Base-by-base conservation (phyloP, 192 early-diverging fungal species). In the Lobulomyces angularis region DNA sequence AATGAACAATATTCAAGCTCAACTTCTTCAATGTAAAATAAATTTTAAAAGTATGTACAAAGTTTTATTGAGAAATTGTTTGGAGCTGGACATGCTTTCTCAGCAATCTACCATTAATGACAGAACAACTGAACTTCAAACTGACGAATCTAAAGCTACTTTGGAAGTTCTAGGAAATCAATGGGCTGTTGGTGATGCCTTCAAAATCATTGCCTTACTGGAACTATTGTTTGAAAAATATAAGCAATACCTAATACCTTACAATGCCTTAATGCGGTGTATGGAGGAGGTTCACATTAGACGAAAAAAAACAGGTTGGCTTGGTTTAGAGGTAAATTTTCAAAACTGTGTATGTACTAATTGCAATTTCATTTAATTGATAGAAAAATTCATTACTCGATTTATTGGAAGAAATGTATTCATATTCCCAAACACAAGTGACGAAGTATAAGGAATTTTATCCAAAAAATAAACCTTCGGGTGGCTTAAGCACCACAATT, bases 371-470 rank as follows among this genome's bases (percentile, higher is more conserved):
- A 2, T 6, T 5, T 22, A 22, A 22, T 26, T 14, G 37, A n/a
- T n/a, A 64, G 60, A 49, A 38, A 35, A 51, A 62, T 8, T 35
- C 48, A 19, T 48, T 71, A 9, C 29, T 61, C 29, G 56, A 53
- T 16, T 50, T 73, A 17, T 43, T 67, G 3, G 56, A 58, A 19
- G 32, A 71, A 36, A 73, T 73, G 70, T 39, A 58, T 27, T 50
- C 42, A 12, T 66, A 71, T 43, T 71, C 55, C 35, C 47, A 51
- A 8, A 64, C 50, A 4, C 63, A 67, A 47, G 56, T 73, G 3
- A 52, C 45, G 27, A 69, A 73, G 45, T 73, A 73, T 54, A 62
- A 59, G 40, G 70, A 73, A 45, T 60, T 65, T 22, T 73, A 51
- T 43, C 68, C 70, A 19, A 71, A 72, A 44, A 67, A 69, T 46